Evolutionary conservation across 2,329 filamentous ascomycete species (phyloP).

Genomic region (Trichoderma sp.): DNA sequence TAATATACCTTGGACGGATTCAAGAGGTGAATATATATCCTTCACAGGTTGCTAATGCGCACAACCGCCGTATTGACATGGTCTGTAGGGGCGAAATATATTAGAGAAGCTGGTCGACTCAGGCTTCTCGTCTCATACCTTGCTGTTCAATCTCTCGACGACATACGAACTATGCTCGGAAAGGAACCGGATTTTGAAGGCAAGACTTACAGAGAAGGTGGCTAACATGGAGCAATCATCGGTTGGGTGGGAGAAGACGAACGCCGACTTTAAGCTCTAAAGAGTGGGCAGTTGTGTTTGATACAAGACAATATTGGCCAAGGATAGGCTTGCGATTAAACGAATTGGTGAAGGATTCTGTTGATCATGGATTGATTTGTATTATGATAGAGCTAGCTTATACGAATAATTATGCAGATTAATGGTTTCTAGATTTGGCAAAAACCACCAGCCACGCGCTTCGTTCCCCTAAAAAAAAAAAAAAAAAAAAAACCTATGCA

Average conservation of each 20-base stretch:
- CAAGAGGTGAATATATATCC: constrained; percentile 54
- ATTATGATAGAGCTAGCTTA: too few species aligned
- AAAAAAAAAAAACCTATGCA: too few species aligned
- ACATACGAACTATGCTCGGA: constrained; percentile 92
- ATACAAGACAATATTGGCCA: neutral
- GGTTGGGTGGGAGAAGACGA: constrained; percentile 67
- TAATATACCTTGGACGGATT: constrained; percentile 78
- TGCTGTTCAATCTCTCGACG: constrained; percentile 86
- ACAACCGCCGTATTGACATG: neutral
- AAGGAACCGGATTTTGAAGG: constrained; percentile 65
- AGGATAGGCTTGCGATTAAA: neutral
- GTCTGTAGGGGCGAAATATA: constrained; percentile 57
- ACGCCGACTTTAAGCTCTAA: constrained; percentile 73
- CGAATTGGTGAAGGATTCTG: neutral
- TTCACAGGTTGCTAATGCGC: neutral
- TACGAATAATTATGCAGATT: neutral
- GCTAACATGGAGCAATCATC: constrained; percentile 55
- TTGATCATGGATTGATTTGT: neutral
- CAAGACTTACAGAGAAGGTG: constrained; percentile 65
- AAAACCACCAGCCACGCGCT: neutral
- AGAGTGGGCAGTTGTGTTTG: neutral
- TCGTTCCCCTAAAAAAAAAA: too few species aligned
- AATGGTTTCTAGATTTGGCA: neutral
- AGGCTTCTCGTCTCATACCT: constrained; percentile 67
- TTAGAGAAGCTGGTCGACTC: constrained; percentile 64